Percentiles rank a stretch among this genome's conserved stretches.
Conservation (phyloP, 805 yeast genomes). For the Saccharomycopsis schoenii region DNA sequence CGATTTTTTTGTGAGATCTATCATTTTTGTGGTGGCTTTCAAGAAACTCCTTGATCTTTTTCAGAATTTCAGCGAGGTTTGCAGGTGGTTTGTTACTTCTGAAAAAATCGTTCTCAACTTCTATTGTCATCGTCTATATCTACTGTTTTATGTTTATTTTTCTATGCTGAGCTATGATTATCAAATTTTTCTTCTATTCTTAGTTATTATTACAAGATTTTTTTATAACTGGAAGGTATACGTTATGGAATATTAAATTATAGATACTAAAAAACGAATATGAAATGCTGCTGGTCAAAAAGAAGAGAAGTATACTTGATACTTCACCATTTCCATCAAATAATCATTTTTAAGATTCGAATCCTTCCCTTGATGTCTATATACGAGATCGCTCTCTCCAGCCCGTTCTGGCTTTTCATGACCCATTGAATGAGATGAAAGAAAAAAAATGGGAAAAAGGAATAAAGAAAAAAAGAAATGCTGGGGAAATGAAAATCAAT, state of each 20-base stretch:
- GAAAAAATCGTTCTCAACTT: constrained; percentile 11
- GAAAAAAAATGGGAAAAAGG: no score
- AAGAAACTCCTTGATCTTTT: constrained; percentile 53
- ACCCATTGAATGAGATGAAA: no score
- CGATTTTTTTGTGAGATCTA: constrained; percentile 35
- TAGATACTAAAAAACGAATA: no score
- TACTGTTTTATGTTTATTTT: background rate
- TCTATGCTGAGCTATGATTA: background rate
- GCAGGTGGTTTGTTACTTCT: constrained; percentile 17
- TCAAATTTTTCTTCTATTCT: no score
- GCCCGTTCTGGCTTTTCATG: background rate
- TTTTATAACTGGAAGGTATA: no score
- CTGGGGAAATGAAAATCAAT: background rate
- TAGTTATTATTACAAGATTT: no score
- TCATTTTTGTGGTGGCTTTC: constrained; percentile 33
- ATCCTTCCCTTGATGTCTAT: background rate
- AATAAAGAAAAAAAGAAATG: background rate
- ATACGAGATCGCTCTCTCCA: background rate
- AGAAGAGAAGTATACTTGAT: no score
- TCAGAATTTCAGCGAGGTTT: constrained; percentile 54
- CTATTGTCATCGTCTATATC: background rate
- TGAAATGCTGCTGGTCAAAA: no score
- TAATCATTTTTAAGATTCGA: no score
- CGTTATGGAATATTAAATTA: background rate
- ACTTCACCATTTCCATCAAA: no score